phyloP scores from a whole-genome alignment of 768 basidiomycete species.

The Tylopilus balloui region DNA sequence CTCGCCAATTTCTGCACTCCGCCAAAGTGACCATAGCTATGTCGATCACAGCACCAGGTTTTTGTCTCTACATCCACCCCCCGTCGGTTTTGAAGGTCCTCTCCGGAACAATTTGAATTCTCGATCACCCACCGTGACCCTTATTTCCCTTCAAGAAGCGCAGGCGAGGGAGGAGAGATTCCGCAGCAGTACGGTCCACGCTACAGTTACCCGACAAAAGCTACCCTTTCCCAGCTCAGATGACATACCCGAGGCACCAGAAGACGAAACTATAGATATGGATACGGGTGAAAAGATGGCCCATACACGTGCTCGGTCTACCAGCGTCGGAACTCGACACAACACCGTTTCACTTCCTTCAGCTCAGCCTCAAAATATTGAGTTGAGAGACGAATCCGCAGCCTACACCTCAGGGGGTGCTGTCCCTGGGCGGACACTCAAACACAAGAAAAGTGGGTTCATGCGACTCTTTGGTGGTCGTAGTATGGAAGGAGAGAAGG shows the following conservation, averaged over 20 bases:
- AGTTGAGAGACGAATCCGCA: constrained; percentile 40
- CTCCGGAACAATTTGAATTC: constrained; percentile 48
- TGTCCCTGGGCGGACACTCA: constrained; percentile 45
- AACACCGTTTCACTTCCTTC: constrained; percentile 37
- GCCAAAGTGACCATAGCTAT: constrained; percentile 25
- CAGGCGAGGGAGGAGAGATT: constrained; percentile 61
- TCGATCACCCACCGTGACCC: constrained; percentile 49
- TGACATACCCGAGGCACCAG: constrained; percentile 21
- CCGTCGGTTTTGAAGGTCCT: constrained; percentile 32
- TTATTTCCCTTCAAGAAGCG: constrained; percentile 78
- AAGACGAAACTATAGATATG: constrained; percentile 23
- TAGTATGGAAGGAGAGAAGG: constrained; percentile 28
- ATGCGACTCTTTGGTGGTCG: constrained; percentile 69
- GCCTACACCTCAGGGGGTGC: constrained; percentile 9
- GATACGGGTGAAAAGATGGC: constrained; percentile 19
- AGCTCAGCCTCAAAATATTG: constrained; percentile 35
- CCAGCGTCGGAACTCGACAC: constrained; percentile 54
- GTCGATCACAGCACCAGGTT: constrained; percentile 29
- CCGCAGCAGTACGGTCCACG: constrained; percentile 44
- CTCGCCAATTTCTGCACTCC: constrained; percentile 45
- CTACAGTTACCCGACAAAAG: constrained; percentile 22
- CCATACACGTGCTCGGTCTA: constrained; percentile 52
- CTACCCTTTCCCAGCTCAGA: constrained; percentile 31
- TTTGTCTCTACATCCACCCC: constrained; percentile 32
- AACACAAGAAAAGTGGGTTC: constrained; percentile 79